Evolutionary conservation across 805 yeast genomes (phyloP), one percentile per base, ranked within the genome.

Genomic region (Yamadazyma olivae): DNA sequence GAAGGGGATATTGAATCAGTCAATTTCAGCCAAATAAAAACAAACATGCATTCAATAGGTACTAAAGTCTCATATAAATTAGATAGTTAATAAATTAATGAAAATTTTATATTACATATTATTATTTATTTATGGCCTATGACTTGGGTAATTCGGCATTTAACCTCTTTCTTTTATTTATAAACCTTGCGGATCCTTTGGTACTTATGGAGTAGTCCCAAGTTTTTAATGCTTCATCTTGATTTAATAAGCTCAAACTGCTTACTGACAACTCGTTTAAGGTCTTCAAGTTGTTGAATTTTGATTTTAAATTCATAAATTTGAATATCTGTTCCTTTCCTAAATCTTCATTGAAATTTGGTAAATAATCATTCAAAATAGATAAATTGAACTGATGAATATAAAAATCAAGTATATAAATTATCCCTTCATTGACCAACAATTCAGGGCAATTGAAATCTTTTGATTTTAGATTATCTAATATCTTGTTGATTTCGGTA

Each of bases 41-140:
- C 96, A 0, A 70, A 68, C 33, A 67, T 74, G 18, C 95, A 86
- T 55, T 71, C 74, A 34, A 79, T 89, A 10, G 87, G 83, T 9
- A 80, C 95, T 0, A 59, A 74, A 32, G 96, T 89, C 2, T 76
- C 77, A 32, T 81, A 81, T 53, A 71, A 65, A 27, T 39, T 60
- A 30, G 61, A 52, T 24, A 50, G 43, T 32, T 28, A 23, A 27
- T 25, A 25, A 7, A 25, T 25, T 8, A 7, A 7, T 13, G 6
- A 25, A 13, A 25, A 25, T 7, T 7, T 8, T 25, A 7, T 20
- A 20, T 10, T 20, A 7, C 23, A 7, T 20, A 10, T 20, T 7
- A 20, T 20, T 20, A 20, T 7, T 20, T 7, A 20, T 10, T 20
- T 7, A 10, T 7, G 23, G 23, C 7, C 7, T 10, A 20, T 13